A percentile compares a stretch with the other conserved stretches of the same genome.
Evolutionary conservation across 371 early-diverging fungal species (phyloP).

Genomic region (Mortierella polycephala): DNA sequence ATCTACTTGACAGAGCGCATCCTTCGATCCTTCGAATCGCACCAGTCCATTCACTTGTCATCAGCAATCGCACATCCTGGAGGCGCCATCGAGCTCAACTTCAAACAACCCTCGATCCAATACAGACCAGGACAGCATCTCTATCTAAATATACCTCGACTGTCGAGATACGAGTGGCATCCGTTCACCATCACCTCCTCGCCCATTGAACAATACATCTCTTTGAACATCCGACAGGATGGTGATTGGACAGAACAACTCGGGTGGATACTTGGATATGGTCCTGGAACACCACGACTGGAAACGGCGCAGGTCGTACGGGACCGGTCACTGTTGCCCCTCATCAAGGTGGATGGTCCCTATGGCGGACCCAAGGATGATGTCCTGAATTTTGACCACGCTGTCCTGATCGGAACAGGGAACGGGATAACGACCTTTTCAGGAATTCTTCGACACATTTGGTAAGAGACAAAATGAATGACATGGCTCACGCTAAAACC

Average conservation of each 20-base stretch:
- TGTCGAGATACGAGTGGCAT: conserved; percentile 80
- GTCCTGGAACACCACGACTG: conserved; percentile 27
- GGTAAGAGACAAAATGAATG: conserved; percentile 50
- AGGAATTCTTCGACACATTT: conserved; percentile 77
- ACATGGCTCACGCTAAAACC: conserved; percentile 14
- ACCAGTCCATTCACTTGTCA: conserved; percentile 56
- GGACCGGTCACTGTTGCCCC: conserved; percentile 57
- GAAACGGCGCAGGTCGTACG: conserved; percentile 28
- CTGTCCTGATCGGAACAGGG: conserved; percentile 84
- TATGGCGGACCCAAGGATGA: conserved; percentile 89
- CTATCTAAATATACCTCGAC: conserved; percentile 74
- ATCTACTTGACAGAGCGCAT: conserved; percentile 72
- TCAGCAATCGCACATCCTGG: conserved; percentile 77
- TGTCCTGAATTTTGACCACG: conserved; percentile 81
- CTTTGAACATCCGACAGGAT: conserved; percentile 81
- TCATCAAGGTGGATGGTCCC: conserved; percentile 84
- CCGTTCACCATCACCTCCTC: conserved; percentile 91
- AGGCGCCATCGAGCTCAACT: conserved; percentile 74
- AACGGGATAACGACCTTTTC: conserved; percentile 88
- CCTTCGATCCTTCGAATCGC: conserved; percentile 64
- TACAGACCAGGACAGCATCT: conserved; percentile 81
- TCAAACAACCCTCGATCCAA: conserved; percentile 65
- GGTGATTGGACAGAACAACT: conserved; percentile 87
- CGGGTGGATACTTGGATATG: conserved; percentile 56
- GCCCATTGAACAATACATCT: conserved; percentile 80